A percentile compares a stretch with the other conserved stretches of the same genome.
Conservation (phyloP, 495 filamentous ascomycete species). For the Neurospora hispaniola region DNA sequence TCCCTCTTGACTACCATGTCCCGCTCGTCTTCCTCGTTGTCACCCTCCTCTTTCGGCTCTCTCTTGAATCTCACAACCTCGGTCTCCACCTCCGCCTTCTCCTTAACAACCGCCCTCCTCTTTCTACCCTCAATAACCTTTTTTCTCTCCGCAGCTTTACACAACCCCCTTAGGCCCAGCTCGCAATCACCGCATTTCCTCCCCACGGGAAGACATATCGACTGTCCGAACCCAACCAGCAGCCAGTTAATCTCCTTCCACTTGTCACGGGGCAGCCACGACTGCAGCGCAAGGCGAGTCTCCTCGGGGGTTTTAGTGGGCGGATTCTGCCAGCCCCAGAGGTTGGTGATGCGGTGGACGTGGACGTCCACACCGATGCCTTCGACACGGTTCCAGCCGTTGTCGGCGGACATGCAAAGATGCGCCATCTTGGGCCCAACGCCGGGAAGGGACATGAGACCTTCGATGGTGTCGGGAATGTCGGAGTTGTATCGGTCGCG, state of each 20-base stretch:
- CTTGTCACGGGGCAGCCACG: constrained; percentile 74
- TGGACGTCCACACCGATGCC: constrained; percentile 61
- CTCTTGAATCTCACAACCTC: constrained; percentile 17
- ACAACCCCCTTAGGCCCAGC: constrained; percentile 62
- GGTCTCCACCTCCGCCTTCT: constrained; percentile 15
- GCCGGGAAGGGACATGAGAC: constrained; percentile 70
- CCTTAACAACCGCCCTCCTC: constrained; percentile 21
- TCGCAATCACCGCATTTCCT: constrained; percentile 74
- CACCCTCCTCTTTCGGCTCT: constrained; percentile 3
- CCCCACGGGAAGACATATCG: constrained; percentile 72
- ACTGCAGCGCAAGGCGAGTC: constrained; percentile 65
- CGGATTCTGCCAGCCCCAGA: constrained; percentile 75
- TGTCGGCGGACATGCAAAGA: constrained; percentile 59
- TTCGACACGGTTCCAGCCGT: constrained; percentile 46
- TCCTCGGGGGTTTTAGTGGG: constrained; percentile 77
- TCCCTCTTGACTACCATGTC: constrained; percentile 16
- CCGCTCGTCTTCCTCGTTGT: constrained; percentile 5
- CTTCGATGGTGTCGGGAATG: constrained; percentile 74
- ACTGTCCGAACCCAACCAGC: constrained; percentile 83
- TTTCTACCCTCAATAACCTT: constrained; percentile 40
- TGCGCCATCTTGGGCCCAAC: constrained; percentile 98
- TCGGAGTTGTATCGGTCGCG: constrained; percentile 59
- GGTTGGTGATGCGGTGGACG: constrained; percentile 82
- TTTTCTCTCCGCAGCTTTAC: constrained; percentile 55
- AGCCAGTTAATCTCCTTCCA: constrained; percentile 95